Percentiles rank a stretch among this genome's conserved stretches.
phyloP scores from a whole-genome alignment of 208 protist species.

The Leishmania amazonensis region DNA sequence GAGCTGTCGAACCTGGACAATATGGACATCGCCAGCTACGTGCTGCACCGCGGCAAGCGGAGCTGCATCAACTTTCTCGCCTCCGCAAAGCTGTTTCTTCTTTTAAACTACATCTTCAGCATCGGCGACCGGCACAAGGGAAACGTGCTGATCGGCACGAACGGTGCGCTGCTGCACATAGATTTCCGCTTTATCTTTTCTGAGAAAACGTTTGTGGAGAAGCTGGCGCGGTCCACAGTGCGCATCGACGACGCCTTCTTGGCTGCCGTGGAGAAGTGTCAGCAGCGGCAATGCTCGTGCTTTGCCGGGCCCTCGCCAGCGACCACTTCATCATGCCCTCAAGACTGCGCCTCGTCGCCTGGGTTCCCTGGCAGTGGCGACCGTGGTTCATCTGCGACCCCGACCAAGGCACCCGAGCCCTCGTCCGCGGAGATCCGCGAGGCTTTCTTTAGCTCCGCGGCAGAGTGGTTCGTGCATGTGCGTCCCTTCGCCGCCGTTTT shows the following conservation, averaged over 20 bases:
- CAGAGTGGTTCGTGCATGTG: conserved; percentile 73
- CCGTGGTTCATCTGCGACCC: neutral
- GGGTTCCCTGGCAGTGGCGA: neutral
- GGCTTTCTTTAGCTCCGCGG: conserved; percentile 60
- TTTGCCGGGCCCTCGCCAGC: neutral
- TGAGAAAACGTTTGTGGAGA: conserved; percentile 62
- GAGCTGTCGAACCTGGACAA: conserved; percentile 40
- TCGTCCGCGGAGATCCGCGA: conserved; percentile 32
- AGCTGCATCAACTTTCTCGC: conserved; percentile 53
- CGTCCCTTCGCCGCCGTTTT: conserved; percentile 62
- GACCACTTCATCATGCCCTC: neutral
- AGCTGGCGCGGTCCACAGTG: conserved; percentile 40
- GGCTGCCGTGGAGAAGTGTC: conserved; percentile 35
- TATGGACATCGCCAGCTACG: conserved; percentile 40
- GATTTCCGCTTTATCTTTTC: conserved; percentile 82
- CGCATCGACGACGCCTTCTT: conserved; percentile 56
- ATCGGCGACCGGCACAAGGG: conserved; percentile 84
- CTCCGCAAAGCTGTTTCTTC: conserved; percentile 83
- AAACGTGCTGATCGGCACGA: conserved; percentile 79
- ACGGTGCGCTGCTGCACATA: conserved; percentile 81
- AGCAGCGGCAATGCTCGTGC: conserved; percentile 16
- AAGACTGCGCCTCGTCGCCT: neutral
- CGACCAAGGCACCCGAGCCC: neutral
- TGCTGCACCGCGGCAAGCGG: conserved; percentile 24
- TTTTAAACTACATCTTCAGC: conserved; percentile 86